A percentile compares a stretch with the other conserved stretches of the same genome.
Conservation (phyloP, 139 green algal species). For the Ostreobium quekettii region DNA sequence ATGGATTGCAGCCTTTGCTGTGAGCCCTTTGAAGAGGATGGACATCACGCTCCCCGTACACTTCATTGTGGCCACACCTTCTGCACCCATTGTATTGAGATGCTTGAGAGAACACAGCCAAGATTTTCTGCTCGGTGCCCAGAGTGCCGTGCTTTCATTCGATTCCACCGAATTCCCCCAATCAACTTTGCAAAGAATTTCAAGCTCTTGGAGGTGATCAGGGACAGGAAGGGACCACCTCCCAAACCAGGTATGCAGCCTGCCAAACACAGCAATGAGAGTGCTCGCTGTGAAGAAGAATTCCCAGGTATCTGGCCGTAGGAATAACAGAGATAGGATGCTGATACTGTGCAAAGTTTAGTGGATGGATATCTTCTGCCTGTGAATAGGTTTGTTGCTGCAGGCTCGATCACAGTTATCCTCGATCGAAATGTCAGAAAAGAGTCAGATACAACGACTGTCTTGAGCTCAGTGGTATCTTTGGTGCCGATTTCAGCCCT, state of each 20-base stretch:
- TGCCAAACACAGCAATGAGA: neutral
- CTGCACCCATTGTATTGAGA: constrained; percentile 12
- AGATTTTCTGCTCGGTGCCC: too few relatives aligned
- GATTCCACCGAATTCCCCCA: neutral
- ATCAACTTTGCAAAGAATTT: constrained; percentile 15
- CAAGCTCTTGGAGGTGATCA: constrained; percentile 17
- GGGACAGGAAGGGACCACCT: neutral
- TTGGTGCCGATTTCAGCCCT: neutral
- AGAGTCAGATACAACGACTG: neutral
- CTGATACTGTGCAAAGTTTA: too few relatives aligned
- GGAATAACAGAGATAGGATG: too few relatives aligned
- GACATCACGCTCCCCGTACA: neutral
- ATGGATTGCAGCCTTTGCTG: constrained; percentile 16
- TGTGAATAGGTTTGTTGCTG: too few relatives aligned
- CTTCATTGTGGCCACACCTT: constrained; percentile 16
- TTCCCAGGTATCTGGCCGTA: too few relatives aligned
- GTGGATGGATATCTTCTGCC: too few relatives aligned
- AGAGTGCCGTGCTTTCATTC: constrained; percentile 12
- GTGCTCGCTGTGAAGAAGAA: too few relatives aligned
- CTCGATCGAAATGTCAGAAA: neutral
- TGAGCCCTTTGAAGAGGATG: constrained; percentile 9
- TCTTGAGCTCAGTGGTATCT: neutral
- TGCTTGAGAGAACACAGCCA: constrained; percentile 1
- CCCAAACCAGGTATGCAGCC: neutral
- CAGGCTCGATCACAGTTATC: too few relatives aligned